Evolutionary conservation across 495 filamentous ascomycete genomes (phyloP).

Genomic region (Penicillium samsonianum): DNA sequence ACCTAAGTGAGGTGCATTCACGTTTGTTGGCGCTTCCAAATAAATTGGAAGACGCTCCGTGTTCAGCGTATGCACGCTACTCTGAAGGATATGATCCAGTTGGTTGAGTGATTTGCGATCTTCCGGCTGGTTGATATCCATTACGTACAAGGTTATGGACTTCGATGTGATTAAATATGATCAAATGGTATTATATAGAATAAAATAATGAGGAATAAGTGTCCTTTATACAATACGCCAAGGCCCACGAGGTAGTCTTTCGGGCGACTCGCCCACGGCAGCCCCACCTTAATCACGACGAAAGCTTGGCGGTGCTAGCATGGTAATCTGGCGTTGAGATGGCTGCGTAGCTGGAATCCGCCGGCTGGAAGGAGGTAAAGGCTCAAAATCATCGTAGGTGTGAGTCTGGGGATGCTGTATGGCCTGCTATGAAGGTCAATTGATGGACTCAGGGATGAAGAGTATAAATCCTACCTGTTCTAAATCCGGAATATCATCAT

Average conservation of each 20-base stretch:
- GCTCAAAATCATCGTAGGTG: conserved; percentile 11
- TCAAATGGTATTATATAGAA: neutral
- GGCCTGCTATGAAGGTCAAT: conserved; percentile 6
- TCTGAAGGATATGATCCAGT: conserved; percentile 16
- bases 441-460: neutral
- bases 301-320: neutral
- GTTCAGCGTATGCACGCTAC: conserved; percentile 16
- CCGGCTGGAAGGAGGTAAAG: neutral
- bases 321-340: neutral
- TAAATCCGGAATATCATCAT: conserved; percentile 15
- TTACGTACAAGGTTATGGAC: neutral
- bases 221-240: conserved; percentile 1
- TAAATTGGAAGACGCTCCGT: conserved; percentile 15
- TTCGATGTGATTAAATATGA: neutral
- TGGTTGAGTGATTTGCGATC: conserved; percentile 5
- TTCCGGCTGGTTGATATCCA: neutral
- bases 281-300: neutral
- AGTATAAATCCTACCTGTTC: conserved; percentile 8
- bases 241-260: neutral
- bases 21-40: conserved; percentile 9
- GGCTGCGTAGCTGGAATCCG: neutral
- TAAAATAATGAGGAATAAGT: neutral
- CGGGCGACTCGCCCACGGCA: conserved; percentile 5
- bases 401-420: conserved; percentile 3
- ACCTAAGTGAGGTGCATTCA: conserved; percentile 4